Evolutionary conservation across 176 grass and related monocot genomes (phyloP).

Genomic region (Cymbopogon citratus): DNA sequence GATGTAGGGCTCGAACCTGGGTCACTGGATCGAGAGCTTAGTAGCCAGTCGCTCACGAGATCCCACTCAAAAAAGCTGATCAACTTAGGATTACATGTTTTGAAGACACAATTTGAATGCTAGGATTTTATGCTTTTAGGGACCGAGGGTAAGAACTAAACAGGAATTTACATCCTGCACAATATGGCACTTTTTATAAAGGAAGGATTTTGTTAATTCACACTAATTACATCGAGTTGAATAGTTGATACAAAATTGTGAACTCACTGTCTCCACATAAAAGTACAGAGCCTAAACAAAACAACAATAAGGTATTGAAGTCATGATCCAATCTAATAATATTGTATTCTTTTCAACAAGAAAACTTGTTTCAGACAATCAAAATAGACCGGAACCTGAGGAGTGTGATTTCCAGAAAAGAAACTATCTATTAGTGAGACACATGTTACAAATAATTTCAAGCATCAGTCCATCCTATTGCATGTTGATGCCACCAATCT

Average conservation of each 20-base stretch:
- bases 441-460: not conserved
- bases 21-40: too few relatives aligned
- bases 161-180: not conserved
- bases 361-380: not conserved
- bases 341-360: not conserved
- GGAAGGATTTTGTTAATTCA: not conserved
- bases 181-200: not conserved
- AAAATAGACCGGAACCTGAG: not conserved
- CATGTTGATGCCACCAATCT: not conserved
- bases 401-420: not conserved
- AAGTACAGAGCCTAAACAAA: not conserved
- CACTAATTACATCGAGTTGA: not conserved
- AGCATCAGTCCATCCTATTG: not conserved
- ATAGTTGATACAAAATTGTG: not conserved
- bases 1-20: too few relatives aligned
- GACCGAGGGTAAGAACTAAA: not conserved
- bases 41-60: too few relatives aligned
- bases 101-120: too few relatives aligned
- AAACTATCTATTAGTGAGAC: not conserved
- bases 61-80: too few relatives aligned
- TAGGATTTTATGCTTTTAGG: too few relatives aligned
- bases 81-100: too few relatives aligned
- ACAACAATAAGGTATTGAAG: not conserved
- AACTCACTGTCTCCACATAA: not conserved
- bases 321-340: not conserved